These are phyloP conservation scores for Phylloboletellus chloephorus DNA, from an alignment of 1,284 basidiomycete species.

Conservation along the genomic window DNA sequence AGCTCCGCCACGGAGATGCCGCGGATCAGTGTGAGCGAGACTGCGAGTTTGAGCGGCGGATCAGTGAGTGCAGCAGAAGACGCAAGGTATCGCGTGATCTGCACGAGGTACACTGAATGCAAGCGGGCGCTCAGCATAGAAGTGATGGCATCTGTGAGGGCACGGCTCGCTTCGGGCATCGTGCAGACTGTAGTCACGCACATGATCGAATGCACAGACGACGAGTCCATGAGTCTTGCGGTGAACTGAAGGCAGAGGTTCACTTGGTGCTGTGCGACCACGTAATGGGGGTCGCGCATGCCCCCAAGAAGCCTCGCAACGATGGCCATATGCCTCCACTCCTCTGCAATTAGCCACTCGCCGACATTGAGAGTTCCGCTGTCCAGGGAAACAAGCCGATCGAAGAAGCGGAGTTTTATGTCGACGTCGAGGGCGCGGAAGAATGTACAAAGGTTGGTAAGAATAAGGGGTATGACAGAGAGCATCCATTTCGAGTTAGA, in stretches of 20 bases:
- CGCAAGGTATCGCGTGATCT: slow-evolving; percentile 26
- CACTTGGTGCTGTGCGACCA: slow-evolving; percentile 30
- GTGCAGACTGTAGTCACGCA: slow-evolving; percentile 20
- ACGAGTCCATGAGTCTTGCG: slow-evolving; percentile 16
- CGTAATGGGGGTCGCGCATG: slow-evolving; percentile 28
- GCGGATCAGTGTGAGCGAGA: slow-evolving; percentile 41
- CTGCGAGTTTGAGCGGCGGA: slow-evolving; percentile 38
- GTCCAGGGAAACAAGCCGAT: slow-evolving; percentile 54
- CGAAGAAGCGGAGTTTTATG: slow-evolving; percentile 49
- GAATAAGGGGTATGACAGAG: slow-evolving; percentile 50
- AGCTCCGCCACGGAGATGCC: slow-evolving; percentile 24
- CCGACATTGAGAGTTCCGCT: slow-evolving; percentile 51
- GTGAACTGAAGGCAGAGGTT: slow-evolving; percentile 23
- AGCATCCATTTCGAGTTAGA: slow-evolving; percentile 44
- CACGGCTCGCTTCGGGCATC: slow-evolving; percentile 15
- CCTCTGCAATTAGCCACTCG: slow-evolving; percentile 60
- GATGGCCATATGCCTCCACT: slow-evolving; percentile 41
- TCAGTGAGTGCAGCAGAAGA: slow-evolving; percentile 31
- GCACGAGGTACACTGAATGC: slow-evolving; percentile 27
- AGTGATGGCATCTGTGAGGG: slow-evolving; percentile 20
- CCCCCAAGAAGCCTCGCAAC: slow-evolving; percentile 33
- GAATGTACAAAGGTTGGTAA: slow-evolving; percentile 51
- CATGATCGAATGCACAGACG: slow-evolving; percentile 18
- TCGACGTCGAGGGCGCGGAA: slow-evolving; percentile 52
- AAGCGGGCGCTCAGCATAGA: slow-evolving; percentile 25